Evolutionary conservation across 352 stramenopile genomes (phyloP), one percentile per base, ranked within the genome.

Genomic region (Pythium oligandrum): DNA sequence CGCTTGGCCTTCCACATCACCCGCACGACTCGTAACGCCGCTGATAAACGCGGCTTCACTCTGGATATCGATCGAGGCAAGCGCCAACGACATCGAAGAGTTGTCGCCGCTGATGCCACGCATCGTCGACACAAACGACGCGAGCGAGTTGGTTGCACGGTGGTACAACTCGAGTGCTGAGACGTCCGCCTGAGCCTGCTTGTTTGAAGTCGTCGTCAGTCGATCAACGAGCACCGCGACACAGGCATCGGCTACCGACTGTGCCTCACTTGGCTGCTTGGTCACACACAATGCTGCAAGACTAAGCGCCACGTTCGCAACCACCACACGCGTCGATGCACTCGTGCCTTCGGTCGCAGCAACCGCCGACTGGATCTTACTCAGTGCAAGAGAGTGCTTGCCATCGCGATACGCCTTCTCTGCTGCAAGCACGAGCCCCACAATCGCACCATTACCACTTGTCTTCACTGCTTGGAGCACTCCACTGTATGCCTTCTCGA

Each of bases 131-230:
- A 43, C 33, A 17, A 63, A 67, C 10, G 8, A 5, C 7, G 59
- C 39, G 4, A 56, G 50, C 5, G 53, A 55, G 6, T 42, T 40
- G 3, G 26, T 31, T 1, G 44, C 40, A 17, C 61, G 61, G 55
- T 61, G 33, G 44, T 53, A 68, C 2, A 50, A 35, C 26, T 67
- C 59, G 6, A 45, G 30, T 1, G n/a, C 40, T 3, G 53, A 43
- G 3, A 53, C 2, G 36, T 61, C 59, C 7, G 49, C 5, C 3
- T 4, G 9, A 9, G 34, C 34, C 0, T 17, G 30, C 4, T 43
- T 4, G 10, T 49, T 26, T 1, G 34, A 42, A 2, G 33, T 7
- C 2, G 17, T 26, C 17, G 17, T 26, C 17, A 47, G n/a, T 6
- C 47, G 58, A 4, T 65, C 58, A 4, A 8, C 10, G 2, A 66